Evolutionary conservation across 768 basidiomycete genomes (phyloP).

Genomic region (Rhizopogon vulgaris): DNA sequence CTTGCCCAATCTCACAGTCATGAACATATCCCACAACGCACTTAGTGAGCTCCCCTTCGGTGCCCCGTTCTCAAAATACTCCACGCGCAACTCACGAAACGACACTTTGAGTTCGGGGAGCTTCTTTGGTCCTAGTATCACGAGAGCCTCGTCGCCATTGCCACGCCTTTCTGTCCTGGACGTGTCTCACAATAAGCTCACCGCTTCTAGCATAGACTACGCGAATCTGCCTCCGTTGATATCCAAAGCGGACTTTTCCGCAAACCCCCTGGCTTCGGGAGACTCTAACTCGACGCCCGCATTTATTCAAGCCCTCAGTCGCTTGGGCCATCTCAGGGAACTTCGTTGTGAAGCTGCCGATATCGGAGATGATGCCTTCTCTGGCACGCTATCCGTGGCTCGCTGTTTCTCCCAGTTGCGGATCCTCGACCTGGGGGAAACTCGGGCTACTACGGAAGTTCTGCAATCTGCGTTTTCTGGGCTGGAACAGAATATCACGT

Average conservation of each 20-base stretch:
- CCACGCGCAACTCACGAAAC: conserved; percentile 14
- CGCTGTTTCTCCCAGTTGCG: conserved; percentile 46
- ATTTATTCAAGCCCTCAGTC: conserved; percentile 38
- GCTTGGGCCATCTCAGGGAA: conserved; percentile 49
- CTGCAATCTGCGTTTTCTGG: conserved; percentile 39
- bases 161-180: conserved; percentile 62
- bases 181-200: conserved; percentile 61
- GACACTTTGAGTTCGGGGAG: conserved; percentile 35
- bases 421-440: conserved; percentile 63
- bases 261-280: conserved; percentile 53
- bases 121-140: conserved; percentile 60
- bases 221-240: conserved; percentile 46
- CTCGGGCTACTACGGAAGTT: conserved; percentile 44
- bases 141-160: conserved; percentile 56
- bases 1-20: conserved; percentile 56
- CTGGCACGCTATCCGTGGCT: conserved; percentile 19
- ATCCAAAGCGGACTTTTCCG: conserved; percentile 56
- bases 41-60: conserved; percentile 58
- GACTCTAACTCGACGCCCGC: conserved; percentile 15
- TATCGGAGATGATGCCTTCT: conserved; percentile 57
- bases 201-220: conserved; percentile 47
- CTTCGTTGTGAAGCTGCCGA: conserved; percentile 50
- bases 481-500: conserved; percentile 46
- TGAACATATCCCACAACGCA: conserved; percentile 70
- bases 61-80: conserved; percentile 40